These are phyloP conservation scores for Hygrophila difformis DNA, from an alignment of 257 asterid species.

Conservation along the genomic window DNA sequence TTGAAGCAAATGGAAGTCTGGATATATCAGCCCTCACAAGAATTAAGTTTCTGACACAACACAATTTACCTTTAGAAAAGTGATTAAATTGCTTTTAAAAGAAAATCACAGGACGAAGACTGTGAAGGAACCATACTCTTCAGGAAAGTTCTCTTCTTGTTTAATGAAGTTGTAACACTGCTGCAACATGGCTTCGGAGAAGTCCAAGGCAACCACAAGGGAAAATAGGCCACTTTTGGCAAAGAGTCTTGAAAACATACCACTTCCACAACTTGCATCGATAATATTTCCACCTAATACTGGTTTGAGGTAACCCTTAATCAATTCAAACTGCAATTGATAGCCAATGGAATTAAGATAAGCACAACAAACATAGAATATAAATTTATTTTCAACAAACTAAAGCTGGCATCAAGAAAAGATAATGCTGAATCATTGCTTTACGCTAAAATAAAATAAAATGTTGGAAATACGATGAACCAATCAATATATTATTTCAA, in stretches of 20 bases:
- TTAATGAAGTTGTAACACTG: conserved; percentile 72
- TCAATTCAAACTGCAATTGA: conserved; percentile 63
- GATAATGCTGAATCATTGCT: background rate
- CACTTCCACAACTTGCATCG: conserved; percentile 95
- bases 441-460: no score
- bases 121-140: conserved; percentile 33
- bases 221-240: conserved; percentile 74
- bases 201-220: conserved; percentile 66
- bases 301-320: conserved; percentile 59
- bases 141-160: conserved; percentile 61
- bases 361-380: background rate
- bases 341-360: conserved; percentile 10
- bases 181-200: conserved; percentile 70
- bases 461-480: no score
- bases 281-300: conserved; percentile 71
- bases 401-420: no score
- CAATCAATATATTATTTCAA: no score
- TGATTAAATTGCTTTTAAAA: background rate
- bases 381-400: background rate
- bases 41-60: conserved; percentile 41
- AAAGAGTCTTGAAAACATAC: conserved; percentile 67
- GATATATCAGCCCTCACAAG: conserved; percentile 82
- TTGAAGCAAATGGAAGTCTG: conserved; percentile 71
- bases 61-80: background rate
- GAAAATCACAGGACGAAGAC: conserved; percentile 1